Evolutionary conservation across 139 green algal species (phyloP).

Genomic region (Desmodesmus armatus): DNA sequence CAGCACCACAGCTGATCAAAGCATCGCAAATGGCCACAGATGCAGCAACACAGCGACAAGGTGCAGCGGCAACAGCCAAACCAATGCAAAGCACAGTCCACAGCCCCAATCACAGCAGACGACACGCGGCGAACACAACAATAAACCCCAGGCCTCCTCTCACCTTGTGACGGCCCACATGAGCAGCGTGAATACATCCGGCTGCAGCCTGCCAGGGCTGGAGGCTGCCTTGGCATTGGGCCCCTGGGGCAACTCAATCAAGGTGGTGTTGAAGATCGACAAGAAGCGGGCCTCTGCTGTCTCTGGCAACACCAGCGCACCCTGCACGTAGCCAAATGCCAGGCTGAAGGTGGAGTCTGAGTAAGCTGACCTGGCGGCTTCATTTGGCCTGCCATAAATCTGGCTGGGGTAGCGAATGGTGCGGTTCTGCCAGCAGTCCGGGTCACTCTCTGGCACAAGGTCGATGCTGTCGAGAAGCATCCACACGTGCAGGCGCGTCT

Average conservation of each 20-base stretch:
- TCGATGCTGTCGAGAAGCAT: background rate
- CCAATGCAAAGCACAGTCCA: background rate
- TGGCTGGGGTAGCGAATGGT: background rate
- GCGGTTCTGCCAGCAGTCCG: constrained; percentile 17
- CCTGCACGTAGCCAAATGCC: background rate
- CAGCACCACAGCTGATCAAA: no score
- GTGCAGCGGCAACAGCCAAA: background rate
- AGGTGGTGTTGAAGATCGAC: constrained; percentile 12
- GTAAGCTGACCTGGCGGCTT: no score
- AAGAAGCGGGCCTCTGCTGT: background rate
- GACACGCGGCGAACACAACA: background rate
- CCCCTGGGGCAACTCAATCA: constrained; percentile 24
- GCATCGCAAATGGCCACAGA: background rate
- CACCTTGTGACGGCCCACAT: constrained; percentile 41
- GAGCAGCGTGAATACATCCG: constrained; percentile 29
- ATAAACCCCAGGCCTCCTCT: background rate
- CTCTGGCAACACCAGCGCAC: background rate
- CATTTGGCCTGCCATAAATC: background rate
- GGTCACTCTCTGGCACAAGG: background rate
- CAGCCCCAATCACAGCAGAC: background rate
- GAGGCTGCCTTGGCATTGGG: background rate
- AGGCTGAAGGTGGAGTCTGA: background rate
- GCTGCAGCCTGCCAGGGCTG: background rate
- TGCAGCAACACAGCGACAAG: background rate
- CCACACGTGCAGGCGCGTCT: background rate